Evolutionary conservation across 352 stramenopile species (phyloP).

Genomic region (Peronospora belbahrii): DNA sequence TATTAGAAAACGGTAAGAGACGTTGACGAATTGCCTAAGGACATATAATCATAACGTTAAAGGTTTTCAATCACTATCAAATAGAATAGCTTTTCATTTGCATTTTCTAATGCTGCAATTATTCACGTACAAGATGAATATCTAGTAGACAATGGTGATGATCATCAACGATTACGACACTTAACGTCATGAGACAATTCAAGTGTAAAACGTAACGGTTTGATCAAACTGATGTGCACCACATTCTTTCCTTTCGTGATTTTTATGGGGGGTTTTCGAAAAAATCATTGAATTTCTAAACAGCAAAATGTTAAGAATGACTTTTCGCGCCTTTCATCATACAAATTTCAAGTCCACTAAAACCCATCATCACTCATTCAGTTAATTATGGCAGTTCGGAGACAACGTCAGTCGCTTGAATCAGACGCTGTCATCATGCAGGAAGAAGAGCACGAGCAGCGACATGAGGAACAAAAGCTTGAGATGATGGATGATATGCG

Average conservation of each 20-base stretch:
- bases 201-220: too few species aligned
- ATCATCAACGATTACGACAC: slow-evolving; percentile 64
- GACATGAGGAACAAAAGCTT: slow-evolving; percentile 12
- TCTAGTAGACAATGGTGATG: slow-evolving; percentile 70
- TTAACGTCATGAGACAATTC: slow-evolving; percentile 12
- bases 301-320: slow-evolving; percentile 5
- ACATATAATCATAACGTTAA: not conserved
- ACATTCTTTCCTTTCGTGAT: not conserved
- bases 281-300: not conserved
- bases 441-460: slow-evolving; percentile 1
- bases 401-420: slow-evolving; percentile 16
- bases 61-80: too few species aligned
- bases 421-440: slow-evolving; percentile 17
- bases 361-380: not conserved
- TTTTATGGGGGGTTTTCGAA: not conserved
- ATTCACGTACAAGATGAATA: slow-evolving; percentile 48
- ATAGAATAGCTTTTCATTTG: too few species aligned
- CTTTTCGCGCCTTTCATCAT: slow-evolving; percentile 9
- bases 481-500: slow-evolving; percentile 25
- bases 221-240: not conserved
- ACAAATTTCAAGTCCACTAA: slow-evolving; percentile 8
- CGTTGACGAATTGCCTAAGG: slow-evolving; percentile 63
- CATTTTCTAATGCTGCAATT: not conserved
- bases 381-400: slow-evolving; percentile 9
- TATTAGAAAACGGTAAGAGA: slow-evolving; percentile 46